Percentiles rank a stretch among this genome's conserved stretches.
Conservation (phyloP, 2,329 filamentous ascomycete genomes). For the Orbilia ellipsospora region DNA sequence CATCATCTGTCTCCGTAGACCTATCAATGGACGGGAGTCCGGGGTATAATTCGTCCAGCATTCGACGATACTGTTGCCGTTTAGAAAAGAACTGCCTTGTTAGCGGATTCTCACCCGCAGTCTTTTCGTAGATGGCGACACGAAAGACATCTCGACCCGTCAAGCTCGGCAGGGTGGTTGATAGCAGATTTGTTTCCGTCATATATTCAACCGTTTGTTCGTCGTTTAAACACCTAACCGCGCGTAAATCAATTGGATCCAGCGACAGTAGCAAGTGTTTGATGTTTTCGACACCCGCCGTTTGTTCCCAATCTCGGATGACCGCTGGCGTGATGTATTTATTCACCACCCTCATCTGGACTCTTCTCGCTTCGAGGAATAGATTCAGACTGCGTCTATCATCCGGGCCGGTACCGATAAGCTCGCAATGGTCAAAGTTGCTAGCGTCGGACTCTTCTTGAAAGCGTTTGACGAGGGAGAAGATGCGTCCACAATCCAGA, state of each 20-base stretch:
- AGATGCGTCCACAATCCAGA: background rate
- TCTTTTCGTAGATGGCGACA: background rate
- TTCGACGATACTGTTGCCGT: background rate
- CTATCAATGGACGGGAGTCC: background rate
- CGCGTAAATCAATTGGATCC: background rate
- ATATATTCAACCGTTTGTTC: background rate
- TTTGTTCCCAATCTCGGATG: no score
- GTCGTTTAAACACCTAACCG: background rate
- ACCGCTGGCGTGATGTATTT: conserved; percentile 1
- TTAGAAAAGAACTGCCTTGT: background rate
- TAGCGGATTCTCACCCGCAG: background rate
- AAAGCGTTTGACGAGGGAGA: background rate
- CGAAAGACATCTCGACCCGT: background rate
- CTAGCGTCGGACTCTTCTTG: background rate
- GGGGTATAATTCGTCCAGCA: background rate
- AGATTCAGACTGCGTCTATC: background rate
- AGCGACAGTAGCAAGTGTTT: background rate
- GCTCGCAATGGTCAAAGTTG: background rate
- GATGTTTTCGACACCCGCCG: background rate
- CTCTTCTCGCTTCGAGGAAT: background rate
- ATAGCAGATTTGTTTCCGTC: background rate
- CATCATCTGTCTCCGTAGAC: background rate
- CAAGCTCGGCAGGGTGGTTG: background rate
- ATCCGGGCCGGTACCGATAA: background rate
- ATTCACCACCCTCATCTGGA: background rate